These are phyloP conservation scores for Colletotrichum caudatum DNA, from an alignment of 2,329 filamentous ascomycete genomes.

Conservation along the genomic window DNA sequence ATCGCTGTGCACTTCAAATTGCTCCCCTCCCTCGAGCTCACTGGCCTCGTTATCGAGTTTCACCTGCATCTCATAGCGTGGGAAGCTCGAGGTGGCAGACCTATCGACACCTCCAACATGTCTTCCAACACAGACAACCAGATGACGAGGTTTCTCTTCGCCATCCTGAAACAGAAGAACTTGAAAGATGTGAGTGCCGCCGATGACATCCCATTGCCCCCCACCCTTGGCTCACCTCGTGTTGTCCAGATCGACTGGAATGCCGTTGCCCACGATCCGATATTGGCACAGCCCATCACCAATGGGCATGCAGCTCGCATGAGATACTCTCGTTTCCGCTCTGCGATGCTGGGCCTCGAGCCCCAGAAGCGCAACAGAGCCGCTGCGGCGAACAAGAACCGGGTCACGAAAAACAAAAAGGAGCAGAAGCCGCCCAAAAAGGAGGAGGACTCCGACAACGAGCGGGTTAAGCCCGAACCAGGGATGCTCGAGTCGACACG, in stretches of 20 bases:
- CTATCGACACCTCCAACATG: conserved; percentile 54
- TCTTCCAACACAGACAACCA: conserved; percentile 67
- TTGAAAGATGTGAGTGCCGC: conserved; percentile 68
- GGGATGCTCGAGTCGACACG: conserved; percentile 43
- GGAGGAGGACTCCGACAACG: conserved; percentile 48
- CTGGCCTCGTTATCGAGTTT: conserved; percentile 18
- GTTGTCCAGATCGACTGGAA: conserved; percentile 68
- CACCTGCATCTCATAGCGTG: conserved; percentile 22
- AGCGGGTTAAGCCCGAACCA: conserved; percentile 56
- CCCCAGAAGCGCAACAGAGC: conserved; percentile 61
- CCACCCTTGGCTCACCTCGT: conserved; percentile 40
- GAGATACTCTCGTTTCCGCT: conserved; percentile 67
- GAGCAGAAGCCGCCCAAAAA: conserved; percentile 54
- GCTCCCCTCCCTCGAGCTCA: conserved; percentile 42
- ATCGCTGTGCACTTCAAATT: conserved; percentile 47
- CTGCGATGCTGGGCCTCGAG: conserved; percentile 60
- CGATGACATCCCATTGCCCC: conserved; percentile 39
- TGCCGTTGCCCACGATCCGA: conserved; percentile 65
- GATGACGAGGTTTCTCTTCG: conserved; percentile 70
- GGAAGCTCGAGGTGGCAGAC: conserved; percentile 16
- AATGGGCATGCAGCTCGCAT: conserved; percentile 73
- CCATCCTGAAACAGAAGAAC: conserved; percentile 70
- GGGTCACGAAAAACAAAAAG: conserved; percentile 62
- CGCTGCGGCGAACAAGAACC: conserved; percentile 54
- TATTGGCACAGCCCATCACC: conserved; percentile 65